Percentiles rank a stretch among this genome's conserved stretches.
Conservation (phyloP, 192 early-diverging fungal species). For the Kickxella alabastrina region DNA sequence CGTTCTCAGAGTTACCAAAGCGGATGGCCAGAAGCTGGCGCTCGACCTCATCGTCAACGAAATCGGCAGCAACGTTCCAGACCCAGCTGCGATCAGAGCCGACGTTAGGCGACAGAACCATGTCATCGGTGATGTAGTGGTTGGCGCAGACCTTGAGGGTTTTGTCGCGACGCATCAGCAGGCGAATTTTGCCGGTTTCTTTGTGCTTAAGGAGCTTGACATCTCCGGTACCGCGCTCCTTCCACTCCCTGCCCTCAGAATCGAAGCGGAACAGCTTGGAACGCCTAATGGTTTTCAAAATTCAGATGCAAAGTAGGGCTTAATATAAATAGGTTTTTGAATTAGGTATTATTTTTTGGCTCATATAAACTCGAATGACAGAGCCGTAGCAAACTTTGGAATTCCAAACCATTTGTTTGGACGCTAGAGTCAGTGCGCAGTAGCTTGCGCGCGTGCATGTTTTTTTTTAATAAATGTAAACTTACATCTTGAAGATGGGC, state of each 20-base stretch:
- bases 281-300: conserved; percentile 52
- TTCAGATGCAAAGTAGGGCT: conserved; percentile 1
- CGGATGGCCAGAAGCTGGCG: conserved; percentile 90
- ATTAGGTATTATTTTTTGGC: too few species aligned
- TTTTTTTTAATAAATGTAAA: too few species aligned
- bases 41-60: conserved; percentile 83
- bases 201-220: conserved; percentile 95
- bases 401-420: too few species aligned
- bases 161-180: conserved; percentile 99
- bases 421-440: too few species aligned
- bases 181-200: conserved; percentile 79
- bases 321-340: too few species aligned
- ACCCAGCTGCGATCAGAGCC: conserved; percentile 99
- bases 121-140: conserved; percentile 85
- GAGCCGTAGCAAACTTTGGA: background rate
- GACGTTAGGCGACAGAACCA: conserved; percentile 90
- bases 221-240: conserved; percentile 98
- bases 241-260: conserved; percentile 90
- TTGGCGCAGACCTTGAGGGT: conserved; percentile 99
- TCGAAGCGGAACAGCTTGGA: conserved; percentile 98
- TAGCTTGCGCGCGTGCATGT: too few species aligned
- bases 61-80: conserved; percentile 85
- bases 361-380: background rate
- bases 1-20: conserved; percentile 94
- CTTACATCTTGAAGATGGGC: conserved; percentile 76